Conservation (phyloP, 73 alveolate genomes). For the Blepharisma stoltei region DNA sequence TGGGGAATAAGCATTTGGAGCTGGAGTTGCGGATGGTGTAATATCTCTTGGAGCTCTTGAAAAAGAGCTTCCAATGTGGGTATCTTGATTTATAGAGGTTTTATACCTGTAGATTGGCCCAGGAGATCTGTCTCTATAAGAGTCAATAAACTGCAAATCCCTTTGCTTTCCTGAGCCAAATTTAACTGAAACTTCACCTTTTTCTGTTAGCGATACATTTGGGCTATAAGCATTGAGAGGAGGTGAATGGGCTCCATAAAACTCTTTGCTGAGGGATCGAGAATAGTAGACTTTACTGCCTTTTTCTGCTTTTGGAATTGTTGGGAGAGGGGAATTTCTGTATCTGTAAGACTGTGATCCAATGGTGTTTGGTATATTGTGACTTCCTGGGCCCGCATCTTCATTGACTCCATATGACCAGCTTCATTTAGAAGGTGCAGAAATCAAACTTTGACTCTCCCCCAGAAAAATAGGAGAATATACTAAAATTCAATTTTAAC, state of each 20-base stretch:
- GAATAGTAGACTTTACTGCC: not conserved
- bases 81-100: not conserved
- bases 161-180: conserved; percentile 10
- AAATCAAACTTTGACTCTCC: too few species aligned
- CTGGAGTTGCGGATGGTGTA: conserved; percentile 13
- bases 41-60: not conserved
- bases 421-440: too few species aligned
- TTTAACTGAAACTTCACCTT: not conserved
- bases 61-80: not conserved
- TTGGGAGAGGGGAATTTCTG: not conserved
- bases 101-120: not conserved
- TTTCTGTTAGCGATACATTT: not conserved
- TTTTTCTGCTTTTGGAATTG: conserved; percentile 18
- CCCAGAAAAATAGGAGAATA: too few species aligned
- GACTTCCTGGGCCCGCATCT: conserved; percentile 25
- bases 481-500: too few species aligned
- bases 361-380: not conserved
- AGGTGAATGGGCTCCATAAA: conserved; percentile 19
- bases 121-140: conserved; percentile 15
- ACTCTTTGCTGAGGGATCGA: not conserved
- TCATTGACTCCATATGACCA: too few species aligned
- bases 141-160: not conserved
- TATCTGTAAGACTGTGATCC: not conserved
- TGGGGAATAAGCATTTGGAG: not conserved
- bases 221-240: conserved; percentile 9